Evolutionary conservation across 2,329 filamentous ascomycete species (phyloP).

Genomic region (Ascochyta viciae-villosae): DNA sequence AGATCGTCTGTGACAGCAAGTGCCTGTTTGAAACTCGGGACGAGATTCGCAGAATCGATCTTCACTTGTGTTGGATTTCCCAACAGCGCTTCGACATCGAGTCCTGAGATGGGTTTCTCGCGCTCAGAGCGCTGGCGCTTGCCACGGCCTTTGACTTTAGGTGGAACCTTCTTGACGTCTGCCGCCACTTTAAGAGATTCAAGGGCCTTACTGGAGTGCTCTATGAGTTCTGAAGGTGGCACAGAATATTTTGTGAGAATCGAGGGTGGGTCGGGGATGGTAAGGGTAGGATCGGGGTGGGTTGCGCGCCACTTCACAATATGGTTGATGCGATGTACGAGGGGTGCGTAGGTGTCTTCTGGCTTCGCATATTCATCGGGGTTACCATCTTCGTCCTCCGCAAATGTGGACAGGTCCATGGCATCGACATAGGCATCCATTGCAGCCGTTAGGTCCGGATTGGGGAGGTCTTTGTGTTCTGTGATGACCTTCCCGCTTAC

Average conservation of each 20-base stretch:
- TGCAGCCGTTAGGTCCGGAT: slow-evolving; percentile 72
- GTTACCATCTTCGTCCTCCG: slow-evolving; percentile 73
- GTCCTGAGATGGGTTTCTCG: slow-evolving; percentile 84
- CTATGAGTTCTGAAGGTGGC: slow-evolving; percentile 71
- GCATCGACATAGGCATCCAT: slow-evolving; percentile 93
- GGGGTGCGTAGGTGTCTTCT: slow-evolving; percentile 83
- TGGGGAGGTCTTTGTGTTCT: slow-evolving; percentile 84
- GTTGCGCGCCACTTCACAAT: slow-evolving; percentile 84
- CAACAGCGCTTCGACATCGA: slow-evolving; percentile 86
- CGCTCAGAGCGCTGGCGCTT: slow-evolving; percentile 68
- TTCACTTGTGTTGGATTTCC: slow-evolving; percentile 62
- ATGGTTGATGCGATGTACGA: slow-evolving; percentile 87
- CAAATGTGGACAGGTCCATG: slow-evolving; percentile 83
- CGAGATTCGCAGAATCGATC: slow-evolving; percentile 74
- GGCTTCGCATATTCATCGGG: slow-evolving; percentile 74
- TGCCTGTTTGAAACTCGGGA: slow-evolving; percentile 89
- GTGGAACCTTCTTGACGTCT: slow-evolving; percentile 83
- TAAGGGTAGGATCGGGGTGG: slow-evolving; percentile 71
- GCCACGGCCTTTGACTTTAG: slow-evolving; percentile 74
- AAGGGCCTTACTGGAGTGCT: slow-evolving; percentile 64
- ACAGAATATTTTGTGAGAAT: slow-evolving; percentile 73
- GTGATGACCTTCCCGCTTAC: slow-evolving; percentile 81
- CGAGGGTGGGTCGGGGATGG: slow-evolving; percentile 54
- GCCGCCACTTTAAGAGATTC: slow-evolving; percentile 71
- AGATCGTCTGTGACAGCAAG: slow-evolving; percentile 68